phyloP scores from a whole-genome alignment of 495 filamentous ascomycete genomes.

The Sordaria brevicollis region DNA sequence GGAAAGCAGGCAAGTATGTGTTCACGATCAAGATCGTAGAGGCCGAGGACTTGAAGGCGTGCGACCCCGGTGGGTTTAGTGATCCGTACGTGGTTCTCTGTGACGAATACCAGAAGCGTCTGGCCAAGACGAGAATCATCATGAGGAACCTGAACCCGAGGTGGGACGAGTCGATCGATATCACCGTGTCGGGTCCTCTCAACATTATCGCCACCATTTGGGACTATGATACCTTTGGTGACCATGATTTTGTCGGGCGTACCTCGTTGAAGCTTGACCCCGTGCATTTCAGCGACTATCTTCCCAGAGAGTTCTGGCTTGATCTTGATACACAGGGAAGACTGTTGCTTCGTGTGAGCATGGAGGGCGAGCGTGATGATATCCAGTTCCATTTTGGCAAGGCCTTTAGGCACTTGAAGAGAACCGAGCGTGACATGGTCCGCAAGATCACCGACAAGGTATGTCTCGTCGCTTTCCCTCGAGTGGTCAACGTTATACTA shows the following conservation, averaged over 20 bases:
- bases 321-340: constrained; percentile 94
- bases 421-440: constrained; percentile 95
- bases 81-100: constrained; percentile 96
- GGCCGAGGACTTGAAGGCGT: constrained; percentile 95
- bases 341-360: constrained; percentile 80
- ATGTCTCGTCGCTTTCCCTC: constrained; percentile 14
- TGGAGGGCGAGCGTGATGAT: constrained; percentile 97
- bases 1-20: constrained; percentile 71
- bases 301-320: constrained; percentile 93
- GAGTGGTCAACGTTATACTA: constrained; percentile 9
- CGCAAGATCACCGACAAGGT: constrained; percentile 97
- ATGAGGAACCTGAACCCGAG: constrained; percentile 87
- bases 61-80: constrained; percentile 86
- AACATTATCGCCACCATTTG: constrained; percentile 96
- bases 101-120: constrained; percentile 96
- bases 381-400: constrained; percentile 99
- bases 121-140: constrained; percentile 88
- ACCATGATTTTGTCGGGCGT: constrained; percentile 93
- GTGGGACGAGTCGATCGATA: constrained; percentile 96
- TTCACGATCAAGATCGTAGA: constrained; percentile 99
- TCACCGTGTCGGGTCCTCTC: constrained; percentile 80
- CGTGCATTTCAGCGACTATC: constrained; percentile 86
- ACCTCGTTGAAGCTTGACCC: constrained; percentile 94
- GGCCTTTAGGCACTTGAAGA: constrained; percentile 87
- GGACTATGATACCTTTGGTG: constrained; percentile 96